Base-by-base conservation (phyloP, 495 filamentous ascomycete species). In the Penicillium steckii region DNA sequence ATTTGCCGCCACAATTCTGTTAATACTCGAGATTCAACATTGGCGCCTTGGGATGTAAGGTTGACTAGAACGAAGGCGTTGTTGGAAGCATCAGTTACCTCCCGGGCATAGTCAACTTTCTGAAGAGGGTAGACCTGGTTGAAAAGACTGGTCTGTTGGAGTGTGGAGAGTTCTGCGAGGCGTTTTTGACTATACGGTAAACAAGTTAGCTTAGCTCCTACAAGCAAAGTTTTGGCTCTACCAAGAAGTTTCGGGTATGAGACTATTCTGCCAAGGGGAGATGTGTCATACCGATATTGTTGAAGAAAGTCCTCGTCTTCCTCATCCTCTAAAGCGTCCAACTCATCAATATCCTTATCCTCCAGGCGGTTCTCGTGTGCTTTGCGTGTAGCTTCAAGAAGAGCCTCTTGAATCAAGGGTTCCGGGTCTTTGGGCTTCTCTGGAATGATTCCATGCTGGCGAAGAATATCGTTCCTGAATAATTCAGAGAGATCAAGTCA, bases 361-460 rank as follows among this genome's bases (percentile, higher is more conserved):
- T 97, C 91, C 3, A 99, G 79, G 50, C 94, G 77, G 60, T 96
- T 95, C 64, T 95, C 92, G 59, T 96, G 81, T 32, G 90, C 91
- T 41, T 90, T 77, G 56, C 80, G 77, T 45, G 88, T 82, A 6
- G 87, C 94, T 71, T 93, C 87, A 33, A 84, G 66, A 37, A 97
- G 79, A n/a, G 94, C 94, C 78, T 97, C 95, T 72, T 97, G 88
- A 61, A 99, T 95, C 56, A 94, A 80, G 12, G 91, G 90, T 17
- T 94, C 95, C 1, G 93, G 92, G 35, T 91, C 95, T 13, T 93
- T 89, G 1, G 93, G 91, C 68, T 95, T 97, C 64, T 97, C 92
- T 10, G 94, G 94, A 49, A 99, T 97, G 46, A 99, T 76, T 33
- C 89, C 89, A 73, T 97, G 91, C 68, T 95, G 91, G 48, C 94